These are phyloP conservation scores for Rasamsonia emersonii DNA, from an alignment of 2,329 filamentous ascomycete genomes.

Conservation along the genomic window DNA sequence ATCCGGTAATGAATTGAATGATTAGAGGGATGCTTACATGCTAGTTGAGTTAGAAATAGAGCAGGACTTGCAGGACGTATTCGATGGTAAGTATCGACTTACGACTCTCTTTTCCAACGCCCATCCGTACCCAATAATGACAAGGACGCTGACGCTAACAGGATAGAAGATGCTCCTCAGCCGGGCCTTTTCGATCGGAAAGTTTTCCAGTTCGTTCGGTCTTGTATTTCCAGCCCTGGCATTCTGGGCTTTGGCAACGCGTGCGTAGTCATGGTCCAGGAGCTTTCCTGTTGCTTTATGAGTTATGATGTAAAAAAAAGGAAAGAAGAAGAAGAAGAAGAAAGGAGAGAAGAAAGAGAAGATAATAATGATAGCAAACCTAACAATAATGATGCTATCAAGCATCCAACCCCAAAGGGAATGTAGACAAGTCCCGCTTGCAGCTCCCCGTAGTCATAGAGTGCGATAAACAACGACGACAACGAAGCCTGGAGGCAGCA, in stretches of 20 bases:
- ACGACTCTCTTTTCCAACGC: slow-evolving; percentile 7
- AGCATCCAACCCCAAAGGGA: slow-evolving; percentile 10
- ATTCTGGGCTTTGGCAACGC: slow-evolving; percentile 4
- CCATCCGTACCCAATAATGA: slow-evolving; percentile 10
- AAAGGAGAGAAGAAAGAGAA: not conserved
- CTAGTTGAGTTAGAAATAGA: no score
- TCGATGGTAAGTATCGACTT: not conserved
- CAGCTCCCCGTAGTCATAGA: slow-evolving; percentile 11
- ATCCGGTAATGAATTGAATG: slow-evolving; percentile 6
- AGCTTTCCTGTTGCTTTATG: slow-evolving; percentile 6
- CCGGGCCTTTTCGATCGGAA: slow-evolving; percentile 11
- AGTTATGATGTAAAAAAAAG: no score
- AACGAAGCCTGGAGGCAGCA: slow-evolving; percentile 12
- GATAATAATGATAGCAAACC: slow-evolving; percentile 5
- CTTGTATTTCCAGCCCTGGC: no score
- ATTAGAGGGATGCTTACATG: slow-evolving; percentile 8
- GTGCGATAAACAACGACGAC: slow-evolving; percentile 11
- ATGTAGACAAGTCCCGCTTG: slow-evolving; percentile 14
- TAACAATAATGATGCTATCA: slow-evolving; percentile 6
- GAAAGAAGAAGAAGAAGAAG: slow-evolving; percentile 1
- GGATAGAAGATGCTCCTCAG: slow-evolving; percentile 3
- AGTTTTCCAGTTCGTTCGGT: no score
- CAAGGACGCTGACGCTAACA: not conserved
- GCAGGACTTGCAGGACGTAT: no score
- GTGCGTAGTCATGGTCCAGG: slow-evolving; percentile 7